Evolutionary conservation across 1,284 basidiomycete genomes (phyloP).

Genomic region (Cryptococcus sp.): DNA sequence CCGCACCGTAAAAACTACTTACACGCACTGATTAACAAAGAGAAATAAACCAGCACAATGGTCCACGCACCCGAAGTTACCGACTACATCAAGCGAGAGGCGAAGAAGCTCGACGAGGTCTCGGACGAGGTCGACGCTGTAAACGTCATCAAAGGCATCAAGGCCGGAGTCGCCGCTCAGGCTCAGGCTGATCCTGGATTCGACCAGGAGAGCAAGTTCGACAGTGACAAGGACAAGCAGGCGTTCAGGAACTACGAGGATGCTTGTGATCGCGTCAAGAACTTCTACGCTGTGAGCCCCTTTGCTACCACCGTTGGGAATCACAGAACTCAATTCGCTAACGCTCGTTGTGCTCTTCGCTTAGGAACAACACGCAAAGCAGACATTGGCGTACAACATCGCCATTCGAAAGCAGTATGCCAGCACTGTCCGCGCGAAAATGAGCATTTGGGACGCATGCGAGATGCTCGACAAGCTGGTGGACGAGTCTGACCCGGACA

Average conservation of each 20-base stretch:
- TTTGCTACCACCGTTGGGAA: not conserved
- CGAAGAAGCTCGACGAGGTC: conserved; percentile 61
- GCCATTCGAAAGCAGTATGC: conserved; percentile 58
- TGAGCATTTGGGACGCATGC: conserved; percentile 82
- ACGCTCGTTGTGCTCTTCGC: too few species aligned
- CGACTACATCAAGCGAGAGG: conserved; percentile 36
- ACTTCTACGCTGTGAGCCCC: conserved; percentile 63
- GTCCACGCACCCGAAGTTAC: conserved; percentile 47
- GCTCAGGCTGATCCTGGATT: conserved; percentile 49
- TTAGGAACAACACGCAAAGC: conserved; percentile 84
- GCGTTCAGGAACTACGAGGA: conserved; percentile 56
- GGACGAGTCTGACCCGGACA: conserved; percentile 69
- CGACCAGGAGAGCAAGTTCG: conserved; percentile 68
- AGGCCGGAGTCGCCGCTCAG: not conserved
- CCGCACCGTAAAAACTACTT: too few species aligned
- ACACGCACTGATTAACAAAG: not conserved
- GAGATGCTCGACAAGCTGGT: conserved; percentile 84
- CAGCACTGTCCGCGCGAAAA: conserved; percentile 37
- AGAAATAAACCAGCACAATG: conserved; percentile 14
- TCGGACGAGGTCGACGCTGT: conserved; percentile 74
- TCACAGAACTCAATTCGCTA: not conserved
- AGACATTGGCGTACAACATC: conserved; percentile 82
- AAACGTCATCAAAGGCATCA: conserved; percentile 43
- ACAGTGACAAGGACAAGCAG: conserved; percentile 73
- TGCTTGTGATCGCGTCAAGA: conserved; percentile 82